Conservation (phyloP, 163 green algal species). For the Scenedesmus sp. region DNA sequence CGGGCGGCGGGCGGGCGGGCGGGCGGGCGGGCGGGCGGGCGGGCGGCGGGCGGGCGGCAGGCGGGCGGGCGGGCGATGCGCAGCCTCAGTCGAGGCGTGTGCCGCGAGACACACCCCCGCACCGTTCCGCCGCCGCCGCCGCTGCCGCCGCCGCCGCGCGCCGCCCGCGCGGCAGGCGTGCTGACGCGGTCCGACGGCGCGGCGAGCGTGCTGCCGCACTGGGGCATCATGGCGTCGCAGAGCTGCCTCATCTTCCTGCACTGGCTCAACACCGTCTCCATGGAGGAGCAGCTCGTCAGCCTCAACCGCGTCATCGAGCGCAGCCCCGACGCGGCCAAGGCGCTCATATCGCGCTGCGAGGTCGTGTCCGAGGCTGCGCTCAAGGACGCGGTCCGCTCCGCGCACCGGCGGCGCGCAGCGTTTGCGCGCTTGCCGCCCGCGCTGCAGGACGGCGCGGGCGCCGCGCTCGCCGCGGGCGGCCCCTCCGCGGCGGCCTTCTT, state of each 20-base stretch:
- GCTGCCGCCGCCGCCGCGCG: no score
- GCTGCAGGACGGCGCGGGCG: slow-evolving; percentile 13
- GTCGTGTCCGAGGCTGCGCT: slow-evolving; percentile 19
- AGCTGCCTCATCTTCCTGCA: slow-evolving; percentile 29
- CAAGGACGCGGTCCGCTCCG: not conserved
- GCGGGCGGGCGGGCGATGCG: no score
- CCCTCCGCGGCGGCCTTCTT: slow-evolving; percentile 28
- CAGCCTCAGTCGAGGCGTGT: no score
- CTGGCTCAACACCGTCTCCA: slow-evolving; percentile 33
- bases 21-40: no score
- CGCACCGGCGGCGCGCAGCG: not conserved
- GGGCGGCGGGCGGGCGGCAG: no score
- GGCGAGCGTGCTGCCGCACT: slow-evolving; percentile 18
- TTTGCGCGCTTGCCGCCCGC: not conserved
- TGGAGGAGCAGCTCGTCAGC: slow-evolving; percentile 37
- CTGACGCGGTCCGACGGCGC: slow-evolving; percentile 23
- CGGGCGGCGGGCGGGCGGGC: no score
- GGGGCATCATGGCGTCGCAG: slow-evolving; percentile 35
- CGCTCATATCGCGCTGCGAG: slow-evolving; percentile 19
- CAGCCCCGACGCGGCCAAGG: slow-evolving; percentile 22
- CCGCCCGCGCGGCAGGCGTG: no score
- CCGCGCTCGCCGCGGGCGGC: not conserved
- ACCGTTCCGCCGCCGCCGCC: no score
- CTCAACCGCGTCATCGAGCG: slow-evolving; percentile 42
- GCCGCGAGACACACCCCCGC: no score